Conservation (phyloP, 371 early-diverging fungal species). For the Blyttiomyces sp. region DNA sequence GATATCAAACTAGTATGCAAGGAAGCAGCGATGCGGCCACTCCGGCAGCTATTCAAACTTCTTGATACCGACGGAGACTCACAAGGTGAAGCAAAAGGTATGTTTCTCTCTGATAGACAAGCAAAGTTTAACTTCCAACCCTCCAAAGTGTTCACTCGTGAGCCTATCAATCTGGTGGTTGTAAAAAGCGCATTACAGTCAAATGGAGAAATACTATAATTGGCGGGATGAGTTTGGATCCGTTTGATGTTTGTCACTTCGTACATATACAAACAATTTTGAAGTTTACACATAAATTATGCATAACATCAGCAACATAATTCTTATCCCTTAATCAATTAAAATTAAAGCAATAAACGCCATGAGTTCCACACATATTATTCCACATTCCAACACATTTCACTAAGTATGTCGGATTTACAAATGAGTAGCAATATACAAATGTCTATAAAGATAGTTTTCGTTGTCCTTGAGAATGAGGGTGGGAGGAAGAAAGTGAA, state of each 20-base stretch:
- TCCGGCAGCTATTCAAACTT: conserved; percentile 45
- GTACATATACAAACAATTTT: no score
- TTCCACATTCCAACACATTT: no score
- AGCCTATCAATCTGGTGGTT: neutral
- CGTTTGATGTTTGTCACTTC: conserved; percentile 20
- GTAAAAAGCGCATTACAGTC: neutral
- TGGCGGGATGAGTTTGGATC: conserved; percentile 54
- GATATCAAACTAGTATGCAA: conserved; percentile 66
- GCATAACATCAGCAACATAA: no score
- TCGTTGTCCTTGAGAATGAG: no score
- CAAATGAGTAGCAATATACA: no score
- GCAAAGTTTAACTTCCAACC: neutral
- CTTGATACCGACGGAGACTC: conserved; percentile 25
- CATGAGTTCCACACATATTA: no score
- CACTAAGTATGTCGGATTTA: no score
- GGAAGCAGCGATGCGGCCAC: conserved; percentile 63
- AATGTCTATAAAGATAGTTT: no score
- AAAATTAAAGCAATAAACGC: no score
- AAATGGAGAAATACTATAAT: conserved; percentile 39
- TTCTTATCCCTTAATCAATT: no score
- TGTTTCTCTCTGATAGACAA: neutral
- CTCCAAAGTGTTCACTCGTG: neutral
- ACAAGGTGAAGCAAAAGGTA: neutral
- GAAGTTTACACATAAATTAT: no score
- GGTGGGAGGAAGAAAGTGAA: no score